Percentiles rank a stretch among this genome's conserved stretches.
These are phyloP conservation scores for Cornus florida DNA, from an alignment of 148 eudicot genomes.

Conservation along the genomic window DNA sequence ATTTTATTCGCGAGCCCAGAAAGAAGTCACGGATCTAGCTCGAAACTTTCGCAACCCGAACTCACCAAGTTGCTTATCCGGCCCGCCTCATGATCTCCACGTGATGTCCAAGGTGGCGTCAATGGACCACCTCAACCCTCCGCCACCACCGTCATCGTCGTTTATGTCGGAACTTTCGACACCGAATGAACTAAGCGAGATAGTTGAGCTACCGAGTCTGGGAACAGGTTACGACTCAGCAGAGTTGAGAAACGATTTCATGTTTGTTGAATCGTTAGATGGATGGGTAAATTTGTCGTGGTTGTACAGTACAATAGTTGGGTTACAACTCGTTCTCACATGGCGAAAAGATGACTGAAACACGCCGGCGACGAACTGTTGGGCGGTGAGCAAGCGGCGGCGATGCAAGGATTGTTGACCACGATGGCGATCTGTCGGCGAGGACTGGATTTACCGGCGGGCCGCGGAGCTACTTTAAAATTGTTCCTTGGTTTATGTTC, in stretches of 20 bases:
- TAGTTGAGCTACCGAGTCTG: conserved; percentile 31
- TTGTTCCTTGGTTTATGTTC: no score
- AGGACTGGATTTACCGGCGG: no score
- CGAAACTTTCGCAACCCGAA: conserved; percentile 37
- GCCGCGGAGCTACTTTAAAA: no score
- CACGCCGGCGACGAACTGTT: no score
- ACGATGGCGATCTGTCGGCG: no score
- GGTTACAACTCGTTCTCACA: no score
- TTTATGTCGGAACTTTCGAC: neutral
- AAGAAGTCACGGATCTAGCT: conserved; percentile 46
- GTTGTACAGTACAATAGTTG: conserved; percentile 11
- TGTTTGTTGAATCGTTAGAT: conserved; percentile 21
- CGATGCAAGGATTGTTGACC: no score
- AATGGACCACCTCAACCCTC: conserved; percentile 24
- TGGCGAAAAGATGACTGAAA: no score
- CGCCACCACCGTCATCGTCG: neutral
- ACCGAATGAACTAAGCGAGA: conserved; percentile 23
- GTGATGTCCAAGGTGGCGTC: conserved; percentile 41
- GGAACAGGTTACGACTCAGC: conserved; percentile 27
- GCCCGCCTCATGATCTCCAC: conserved; percentile 32
- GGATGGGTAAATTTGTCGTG: conserved; percentile 20
- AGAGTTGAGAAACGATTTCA: conserved; percentile 28
- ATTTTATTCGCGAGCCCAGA: conserved; percentile 36
- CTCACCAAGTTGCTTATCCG: conserved; percentile 27
- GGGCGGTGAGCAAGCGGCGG: no score